phyloP scores from a whole-genome alignment of 192 early-diverging fungal species.

The Gonapodya prolifera region DNA sequence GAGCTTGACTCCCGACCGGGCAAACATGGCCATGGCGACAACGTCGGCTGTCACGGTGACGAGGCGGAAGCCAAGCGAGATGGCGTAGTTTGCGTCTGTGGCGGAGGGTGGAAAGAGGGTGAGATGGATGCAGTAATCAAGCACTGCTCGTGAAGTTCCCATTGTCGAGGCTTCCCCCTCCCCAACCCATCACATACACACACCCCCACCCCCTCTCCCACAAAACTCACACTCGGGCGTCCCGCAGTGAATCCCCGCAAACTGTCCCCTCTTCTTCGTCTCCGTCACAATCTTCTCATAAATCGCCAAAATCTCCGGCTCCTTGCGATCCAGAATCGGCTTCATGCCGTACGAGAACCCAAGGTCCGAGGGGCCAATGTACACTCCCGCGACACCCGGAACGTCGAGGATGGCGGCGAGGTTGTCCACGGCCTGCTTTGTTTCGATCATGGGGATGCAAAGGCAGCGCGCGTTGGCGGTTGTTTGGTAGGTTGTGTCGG shows the following conservation, averaged over 20 bases:
- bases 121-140: too few species aligned
- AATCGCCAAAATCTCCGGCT: not conserved
- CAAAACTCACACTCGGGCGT: not conserved
- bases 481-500: too few species aligned
- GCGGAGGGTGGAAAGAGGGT: too few species aligned
- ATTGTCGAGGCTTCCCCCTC: too few species aligned
- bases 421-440: not conserved
- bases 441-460: not conserved
- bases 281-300: not conserved
- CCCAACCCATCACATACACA: not conserved
- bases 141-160: too few species aligned
- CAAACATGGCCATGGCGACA: not conserved
- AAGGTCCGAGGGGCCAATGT: not conserved
- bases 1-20: not conserved
- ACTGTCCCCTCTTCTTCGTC: not conserved
- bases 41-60: not conserved
- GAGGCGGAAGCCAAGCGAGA: not conserved
- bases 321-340: not conserved
- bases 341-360: not conserved
- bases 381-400: not conserved
- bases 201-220: not conserved
- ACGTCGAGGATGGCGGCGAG: not conserved
- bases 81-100: not conserved
- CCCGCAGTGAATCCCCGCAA: not conserved
- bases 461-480: not conserved